Evolutionary conservation across 305 asterid species (phyloP).

Genomic region (Fraxinus floribunda): DNA sequence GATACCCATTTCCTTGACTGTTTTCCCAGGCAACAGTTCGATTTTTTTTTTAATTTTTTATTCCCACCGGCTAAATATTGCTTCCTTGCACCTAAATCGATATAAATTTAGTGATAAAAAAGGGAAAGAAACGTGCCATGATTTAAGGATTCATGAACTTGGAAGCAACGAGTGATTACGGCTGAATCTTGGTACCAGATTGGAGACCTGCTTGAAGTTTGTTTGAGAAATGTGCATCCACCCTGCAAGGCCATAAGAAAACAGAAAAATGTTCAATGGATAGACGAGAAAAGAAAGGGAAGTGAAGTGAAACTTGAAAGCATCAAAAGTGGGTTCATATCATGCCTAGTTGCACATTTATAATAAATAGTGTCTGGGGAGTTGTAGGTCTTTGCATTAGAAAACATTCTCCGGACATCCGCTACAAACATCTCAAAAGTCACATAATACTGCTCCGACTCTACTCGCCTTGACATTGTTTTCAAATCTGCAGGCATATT

Average conservation of each 20-base stretch:
- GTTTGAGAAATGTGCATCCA: slow-evolving; percentile 69
- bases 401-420: slow-evolving; percentile 82
- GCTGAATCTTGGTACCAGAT: slow-evolving; percentile 62
- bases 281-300: not conserved
- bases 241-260: slow-evolving; percentile 38
- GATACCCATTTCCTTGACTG: not conserved
- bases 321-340: slow-evolving; percentile 2
- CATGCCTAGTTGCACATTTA: slow-evolving; percentile 88
- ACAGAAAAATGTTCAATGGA: not conserved
- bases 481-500: slow-evolving; percentile 54
- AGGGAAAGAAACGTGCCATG: not conserved
- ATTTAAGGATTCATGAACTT: not conserved
- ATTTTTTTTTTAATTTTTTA: too few species aligned
- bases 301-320: not conserved
- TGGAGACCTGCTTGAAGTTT: slow-evolving; percentile 83
- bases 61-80: not conserved
- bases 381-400: slow-evolving; percentile 89
- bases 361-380: slow-evolving; percentile 90
- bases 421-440: slow-evolving; percentile 94
- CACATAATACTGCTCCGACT: slow-evolving; percentile 81
- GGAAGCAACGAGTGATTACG: slow-evolving; percentile 22
- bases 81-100: not conserved
- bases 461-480: slow-evolving; percentile 90
- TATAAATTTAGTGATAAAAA: not conserved
- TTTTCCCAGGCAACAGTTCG: not conserved